Evolutionary conservation across 345 rosid genomes (phyloP).

Genomic region (Eucalyptus albens): DNA sequence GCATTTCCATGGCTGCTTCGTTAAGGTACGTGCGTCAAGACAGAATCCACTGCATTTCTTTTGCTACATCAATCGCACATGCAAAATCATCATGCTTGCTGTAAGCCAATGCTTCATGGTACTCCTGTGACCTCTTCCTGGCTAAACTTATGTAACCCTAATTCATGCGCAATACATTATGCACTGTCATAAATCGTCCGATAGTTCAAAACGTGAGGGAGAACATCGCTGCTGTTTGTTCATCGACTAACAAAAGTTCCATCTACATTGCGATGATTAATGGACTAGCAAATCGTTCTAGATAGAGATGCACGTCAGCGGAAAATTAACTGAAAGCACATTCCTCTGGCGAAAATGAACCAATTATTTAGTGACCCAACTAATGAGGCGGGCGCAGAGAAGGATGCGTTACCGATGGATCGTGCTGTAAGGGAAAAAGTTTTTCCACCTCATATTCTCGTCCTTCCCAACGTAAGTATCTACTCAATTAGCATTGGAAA

Average conservation of each 20-base stretch:
- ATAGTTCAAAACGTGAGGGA: background rate
- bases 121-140: background rate
- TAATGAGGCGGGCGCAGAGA: background rate
- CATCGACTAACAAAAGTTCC: background rate
- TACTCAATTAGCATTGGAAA: background rate
- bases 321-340: background rate
- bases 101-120: background rate
- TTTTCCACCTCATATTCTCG: background rate
- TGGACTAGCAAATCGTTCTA: background rate
- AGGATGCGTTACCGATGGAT: background rate
- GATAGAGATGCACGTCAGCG: background rate
- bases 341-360: background rate
- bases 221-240: background rate
- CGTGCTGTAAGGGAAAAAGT: background rate
- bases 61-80: background rate
- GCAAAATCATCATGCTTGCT: background rate
- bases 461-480: background rate
- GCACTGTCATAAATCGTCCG: background rate
- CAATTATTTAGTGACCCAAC: background rate
- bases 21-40: background rate
- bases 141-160: background rate
- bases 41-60: background rate
- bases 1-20: background rate
- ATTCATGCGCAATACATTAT: background rate
- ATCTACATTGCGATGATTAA: background rate